These are phyloP conservation scores for Nakazawaea wickerhamii DNA, from an alignment of 805 yeast genomes.

Conservation along the genomic window DNA sequence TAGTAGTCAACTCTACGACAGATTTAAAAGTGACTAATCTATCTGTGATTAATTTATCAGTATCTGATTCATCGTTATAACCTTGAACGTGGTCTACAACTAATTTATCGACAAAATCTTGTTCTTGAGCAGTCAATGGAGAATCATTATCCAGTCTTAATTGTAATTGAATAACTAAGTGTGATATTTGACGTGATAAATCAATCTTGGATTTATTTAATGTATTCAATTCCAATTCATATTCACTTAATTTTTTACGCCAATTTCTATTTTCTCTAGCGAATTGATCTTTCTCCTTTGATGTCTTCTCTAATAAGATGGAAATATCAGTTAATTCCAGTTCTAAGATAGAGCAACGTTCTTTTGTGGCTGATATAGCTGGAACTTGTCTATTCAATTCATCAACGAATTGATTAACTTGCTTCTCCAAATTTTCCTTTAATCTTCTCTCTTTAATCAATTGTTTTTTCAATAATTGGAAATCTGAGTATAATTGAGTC, in stretches of 20 bases:
- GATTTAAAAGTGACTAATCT: slow-evolving; percentile 67
- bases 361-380: slow-evolving; percentile 58
- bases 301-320: slow-evolving; percentile 46
- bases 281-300: slow-evolving; percentile 43
- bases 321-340: slow-evolving; percentile 50
- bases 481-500: slow-evolving; percentile 61
- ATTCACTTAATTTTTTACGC: slow-evolving; percentile 31
- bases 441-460: slow-evolving; percentile 64
- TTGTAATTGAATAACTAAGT: slow-evolving; percentile 60
- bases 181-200: slow-evolving; percentile 77
- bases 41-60: slow-evolving; percentile 66
- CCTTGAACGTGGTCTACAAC: slow-evolving; percentile 27
- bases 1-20: slow-evolving; percentile 62
- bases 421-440: slow-evolving; percentile 63
- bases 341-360: slow-evolving; percentile 52
- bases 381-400: slow-evolving; percentile 83
- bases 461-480: slow-evolving; percentile 57
- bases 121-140: slow-evolving; percentile 63
- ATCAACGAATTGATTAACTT: slow-evolving; percentile 62
- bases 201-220: slow-evolving; percentile 60
- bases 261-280: slow-evolving; percentile 24
- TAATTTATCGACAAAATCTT: slow-evolving; percentile 54
- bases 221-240: slow-evolving; percentile 40
- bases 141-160: slow-evolving; percentile 49
- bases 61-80: slow-evolving; percentile 46